Evolutionary conservation across 371 early-diverging fungal genomes (phyloP).

Genomic region (Gilbertella persicaria): DNA sequence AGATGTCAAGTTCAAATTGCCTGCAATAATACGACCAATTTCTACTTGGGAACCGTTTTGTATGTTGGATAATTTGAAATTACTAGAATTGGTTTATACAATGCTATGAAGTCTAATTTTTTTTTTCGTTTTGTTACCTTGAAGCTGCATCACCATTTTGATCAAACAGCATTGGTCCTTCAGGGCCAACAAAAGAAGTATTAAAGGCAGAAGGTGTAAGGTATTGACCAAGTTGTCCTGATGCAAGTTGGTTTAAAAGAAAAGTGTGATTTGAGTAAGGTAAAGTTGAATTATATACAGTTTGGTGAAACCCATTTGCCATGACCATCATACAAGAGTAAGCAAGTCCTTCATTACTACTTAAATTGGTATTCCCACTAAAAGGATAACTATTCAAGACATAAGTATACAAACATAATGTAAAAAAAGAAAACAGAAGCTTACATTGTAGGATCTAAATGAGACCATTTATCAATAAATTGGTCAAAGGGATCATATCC

Average conservation of each 20-base stretch:
- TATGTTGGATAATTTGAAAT: constrained; percentile 52
- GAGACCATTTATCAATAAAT: constrained; percentile 49
- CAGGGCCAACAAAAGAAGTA: constrained; percentile 55
- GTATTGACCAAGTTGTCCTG: constrained; percentile 34
- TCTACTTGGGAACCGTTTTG: constrained; percentile 47
- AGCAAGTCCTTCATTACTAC: constrained; percentile 47
- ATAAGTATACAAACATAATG: background rate
- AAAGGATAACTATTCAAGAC: constrained; percentile 30
- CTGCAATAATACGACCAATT: constrained; percentile 53
- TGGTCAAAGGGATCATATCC: constrained; percentile 49
- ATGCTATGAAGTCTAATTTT: background rate
- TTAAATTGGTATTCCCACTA: constrained; percentile 33
- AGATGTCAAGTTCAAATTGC: constrained; percentile 47
- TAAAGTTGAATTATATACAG: constrained; percentile 28
- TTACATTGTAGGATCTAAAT: constrained; percentile 49
- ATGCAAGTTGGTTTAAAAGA: constrained; percentile 22
- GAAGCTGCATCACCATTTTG: constrained; percentile 53
- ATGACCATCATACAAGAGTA: constrained; percentile 60
- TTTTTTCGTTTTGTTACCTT: constrained; percentile 27
- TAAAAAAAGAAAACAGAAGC: background rate
- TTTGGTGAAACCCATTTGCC: constrained; percentile 50
- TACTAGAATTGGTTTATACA: constrained; percentile 36
- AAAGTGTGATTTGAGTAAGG: constrained; percentile 17
- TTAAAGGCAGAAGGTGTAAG: constrained; percentile 44
- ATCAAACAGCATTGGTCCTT: constrained; percentile 59